Evolutionary conservation across 139 green algal genomes (phyloP), one percentile per base, ranked within the genome.

Genomic region (Tetraselmis chui): DNA sequence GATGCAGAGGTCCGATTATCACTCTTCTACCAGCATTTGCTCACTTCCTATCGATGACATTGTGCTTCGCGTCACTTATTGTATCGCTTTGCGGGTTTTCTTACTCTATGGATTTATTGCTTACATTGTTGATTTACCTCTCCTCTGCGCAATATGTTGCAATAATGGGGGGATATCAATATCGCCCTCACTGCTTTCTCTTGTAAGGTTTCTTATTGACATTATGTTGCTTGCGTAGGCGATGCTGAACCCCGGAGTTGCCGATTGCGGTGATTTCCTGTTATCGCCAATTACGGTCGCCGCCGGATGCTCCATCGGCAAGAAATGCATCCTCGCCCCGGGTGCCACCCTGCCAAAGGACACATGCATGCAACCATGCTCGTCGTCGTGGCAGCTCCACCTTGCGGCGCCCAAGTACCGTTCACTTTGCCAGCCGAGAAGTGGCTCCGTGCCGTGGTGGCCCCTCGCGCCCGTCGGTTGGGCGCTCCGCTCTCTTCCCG

Each of bases 281-380:
- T 28, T 87, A 67, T 28, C 76, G 25, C 59, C 84, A 23, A 75
- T 87, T 22, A 67, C 31, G 59, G 58, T 87, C 59, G 84, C 80
- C 1, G 28, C 59, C 23, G 32, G 59, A 11, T 78, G 28, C 28
- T 76, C 67, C 1, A 23, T 85, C 0, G 80, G 80, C 45, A 67
- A 67, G 45, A 67, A 67, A 67, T 67, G 45, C 45, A 5, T 67
- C 45, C 45, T 67, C 11, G 45, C 45, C 30, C 30, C 78, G 0
- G 74, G 79, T 27, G 77, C 74, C 2, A 30, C 81, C 1, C 5
- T 85, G 1, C 29, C 77, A 1, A 80, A 80, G 1, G 84, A 79
- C 22, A 80, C 84, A 0, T 75, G 29, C 26, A 59, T 87, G 25
- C 28, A 29, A 2, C 78, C 84, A 0, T 82, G 67, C 59, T 81